Evolutionary conservation across 2,329 filamentous ascomycete genomes (phyloP).

Genomic region (Penicillium sp.): DNA sequence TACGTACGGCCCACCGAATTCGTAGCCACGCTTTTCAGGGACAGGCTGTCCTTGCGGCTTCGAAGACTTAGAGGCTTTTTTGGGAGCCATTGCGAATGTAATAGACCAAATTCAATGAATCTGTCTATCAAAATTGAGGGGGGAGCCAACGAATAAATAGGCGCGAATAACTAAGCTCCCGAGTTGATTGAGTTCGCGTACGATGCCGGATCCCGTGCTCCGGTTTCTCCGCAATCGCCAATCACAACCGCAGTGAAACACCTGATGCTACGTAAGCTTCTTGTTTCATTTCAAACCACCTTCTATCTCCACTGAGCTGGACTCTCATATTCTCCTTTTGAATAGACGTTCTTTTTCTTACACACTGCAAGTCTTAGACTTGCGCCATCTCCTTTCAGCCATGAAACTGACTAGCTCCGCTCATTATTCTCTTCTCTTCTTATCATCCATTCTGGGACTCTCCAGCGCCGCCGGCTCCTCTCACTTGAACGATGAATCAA

Average conservation of each 20-base stretch:
- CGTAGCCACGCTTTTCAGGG: conserved; percentile 46
- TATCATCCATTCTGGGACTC: conserved; percentile 32
- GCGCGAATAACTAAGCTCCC: background rate
- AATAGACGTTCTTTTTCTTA: background rate
- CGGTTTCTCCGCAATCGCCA: conserved; percentile 12
- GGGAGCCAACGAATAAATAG: conserved; percentile 10
- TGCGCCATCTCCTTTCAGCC: conserved; percentile 11
- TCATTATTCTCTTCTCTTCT: conserved; percentile 33
- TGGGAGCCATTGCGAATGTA: conserved; percentile 30
- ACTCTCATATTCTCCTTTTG: conserved; percentile 2
- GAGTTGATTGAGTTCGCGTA: conserved; percentile 12
- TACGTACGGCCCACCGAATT: conserved; percentile 50
- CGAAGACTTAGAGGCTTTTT: conserved; percentile 27
- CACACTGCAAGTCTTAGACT: conserved; percentile 9
- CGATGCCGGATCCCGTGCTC: conserved; percentile 18
- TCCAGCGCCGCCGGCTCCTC: conserved; percentile 38
- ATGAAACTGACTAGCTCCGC: conserved; percentile 38
- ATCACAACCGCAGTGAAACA: conserved; percentile 3
- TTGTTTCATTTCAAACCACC: conserved; percentile 3
- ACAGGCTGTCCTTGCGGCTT: conserved; percentile 33
- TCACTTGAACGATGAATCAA: conserved; percentile 47
- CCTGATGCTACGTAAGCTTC: conserved; percentile 20
- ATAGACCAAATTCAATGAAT: conserved; percentile 2
- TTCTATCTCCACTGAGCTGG: conserved; percentile 12
- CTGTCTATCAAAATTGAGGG: background rate